phyloP scores from a whole-genome alignment of 2,329 filamentous ascomycete species.

The Aspergillus felis region DNA sequence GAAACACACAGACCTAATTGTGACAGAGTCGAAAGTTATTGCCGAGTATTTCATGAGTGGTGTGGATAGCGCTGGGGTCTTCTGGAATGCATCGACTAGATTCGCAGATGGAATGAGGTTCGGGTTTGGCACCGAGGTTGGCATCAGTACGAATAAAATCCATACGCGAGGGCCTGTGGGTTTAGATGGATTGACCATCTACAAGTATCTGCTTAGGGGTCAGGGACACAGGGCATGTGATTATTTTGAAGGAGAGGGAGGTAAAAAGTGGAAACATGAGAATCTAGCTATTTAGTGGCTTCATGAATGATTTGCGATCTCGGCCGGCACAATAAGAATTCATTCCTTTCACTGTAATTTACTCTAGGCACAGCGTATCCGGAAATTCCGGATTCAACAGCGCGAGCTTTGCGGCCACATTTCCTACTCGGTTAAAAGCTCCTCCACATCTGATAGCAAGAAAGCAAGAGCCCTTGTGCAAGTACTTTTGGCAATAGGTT shows the following conservation, averaged over 20 bases:
- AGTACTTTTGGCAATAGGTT: conserved; percentile 10
- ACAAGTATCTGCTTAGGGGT: conserved; percentile 90
- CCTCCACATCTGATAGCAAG: background rate
- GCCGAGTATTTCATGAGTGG: conserved; percentile 80
- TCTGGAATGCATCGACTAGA: conserved; percentile 93
- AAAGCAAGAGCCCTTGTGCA: background rate
- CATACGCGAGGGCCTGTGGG: conserved; percentile 91
- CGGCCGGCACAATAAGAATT: background rate
- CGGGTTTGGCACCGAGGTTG: conserved; percentile 96
- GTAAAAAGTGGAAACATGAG: conserved; percentile 55
- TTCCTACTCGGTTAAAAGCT: background rate
- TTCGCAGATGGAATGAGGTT: conserved; percentile 97
- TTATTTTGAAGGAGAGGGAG: conserved; percentile 57
- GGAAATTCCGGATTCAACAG: background rate
- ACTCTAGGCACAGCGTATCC: background rate
- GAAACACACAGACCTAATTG: conserved; percentile 88
- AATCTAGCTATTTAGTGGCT: conserved; percentile 29
- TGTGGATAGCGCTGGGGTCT: conserved; percentile 86
- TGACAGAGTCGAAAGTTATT: conserved; percentile 64
- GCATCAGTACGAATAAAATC: conserved; percentile 98
- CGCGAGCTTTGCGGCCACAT: background rate
- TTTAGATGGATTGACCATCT: conserved; percentile 90
- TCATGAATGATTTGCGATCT: background rate
- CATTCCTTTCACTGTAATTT: background rate
- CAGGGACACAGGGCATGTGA: conserved; percentile 74